Evolutionary conservation across 2,329 filamentous ascomycete genomes (phyloP).

Genomic region (Aphanocladium album): DNA sequence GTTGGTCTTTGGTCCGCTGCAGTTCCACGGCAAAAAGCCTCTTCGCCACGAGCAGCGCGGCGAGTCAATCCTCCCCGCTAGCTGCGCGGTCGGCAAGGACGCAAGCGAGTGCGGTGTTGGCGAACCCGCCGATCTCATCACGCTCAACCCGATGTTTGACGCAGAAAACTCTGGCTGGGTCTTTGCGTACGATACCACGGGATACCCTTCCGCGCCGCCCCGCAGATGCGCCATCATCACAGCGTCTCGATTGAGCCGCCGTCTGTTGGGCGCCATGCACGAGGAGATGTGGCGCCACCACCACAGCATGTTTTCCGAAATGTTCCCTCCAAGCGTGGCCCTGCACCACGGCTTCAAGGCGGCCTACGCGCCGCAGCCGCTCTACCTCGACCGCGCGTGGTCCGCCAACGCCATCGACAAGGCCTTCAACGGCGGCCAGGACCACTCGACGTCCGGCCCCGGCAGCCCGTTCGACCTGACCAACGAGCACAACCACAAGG

Average conservation of each 20-base stretch:
- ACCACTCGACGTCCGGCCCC: conserved; percentile 58
- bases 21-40: conserved; percentile 42
- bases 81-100: conserved; percentile 50
- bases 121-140: conserved; percentile 71
- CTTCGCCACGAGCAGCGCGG: conserved; percentile 49
- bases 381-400: conserved; percentile 76
- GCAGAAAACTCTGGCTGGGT: conserved; percentile 67
- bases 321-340: conserved; percentile 68
- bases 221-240: conserved; percentile 69
- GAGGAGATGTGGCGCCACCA: conserved; percentile 62
- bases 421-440: conserved; percentile 74
- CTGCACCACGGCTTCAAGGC: conserved; percentile 75
- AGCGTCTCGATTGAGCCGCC: conserved; percentile 60
- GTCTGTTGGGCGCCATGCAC: conserved; percentile 67
- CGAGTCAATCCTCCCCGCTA: conserved; percentile 48
- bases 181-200: conserved; percentile 64
- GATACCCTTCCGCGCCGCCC: conserved; percentile 60
- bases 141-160: conserved; percentile 72
- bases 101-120: conserved; percentile 56
- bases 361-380: conserved; percentile 74
- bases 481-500: conserved; percentile 78
- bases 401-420: conserved; percentile 57
- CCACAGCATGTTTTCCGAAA: conserved; percentile 73
- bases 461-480: conserved; percentile 63
- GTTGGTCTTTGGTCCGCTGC: conserved; percentile 66